Evolutionary conservation across 2,329 filamentous ascomycete genomes (phyloP), one percentile per base, ranked within the genome.

Genomic region (Cadophora sp.): DNA sequence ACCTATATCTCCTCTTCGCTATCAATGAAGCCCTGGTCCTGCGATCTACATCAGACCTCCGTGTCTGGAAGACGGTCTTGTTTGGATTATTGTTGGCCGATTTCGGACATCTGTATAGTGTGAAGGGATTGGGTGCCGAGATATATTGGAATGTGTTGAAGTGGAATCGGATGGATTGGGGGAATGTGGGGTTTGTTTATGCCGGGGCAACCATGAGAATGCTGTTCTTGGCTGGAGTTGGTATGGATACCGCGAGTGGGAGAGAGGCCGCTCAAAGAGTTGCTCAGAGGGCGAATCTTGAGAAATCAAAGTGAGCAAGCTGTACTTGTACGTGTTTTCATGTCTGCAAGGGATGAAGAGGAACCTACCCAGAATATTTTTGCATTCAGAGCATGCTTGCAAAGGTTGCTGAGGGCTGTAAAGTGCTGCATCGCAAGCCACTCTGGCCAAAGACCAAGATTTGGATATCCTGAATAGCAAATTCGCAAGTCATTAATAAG

Each of bases 21-120:
- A 79, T 95, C 74, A 93, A 91, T 80, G 91, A 96, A 80, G 91
- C 90, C 1, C 79, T 93, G 27, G 89, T 95, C 14, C 83, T 95
- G 70, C 88, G 92, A 50, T 83, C 86, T 18, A 92, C 91, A 7
- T 80, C 81, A 59, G 89, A 94, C 79, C 75, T 89, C 41, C 82
- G 83, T 27, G 91, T 95, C 66, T 95, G 92, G 92, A 83, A 81
- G 71, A 83, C 86, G 0, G 82, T 94, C 30, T 81, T 94, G 4
- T 79, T 90, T 55, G 88, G 85, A 45, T 80, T 94, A 66, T 83
- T 94, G 39, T 77, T 94, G 18, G 92, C 90, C n/a, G 92, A 95
- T 77, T 77, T 93, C 41, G 92, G 91, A 3, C 92, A 94, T 78
- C 79, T 94, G 64, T 91, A 89, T 78, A 88, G 87, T 43, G 83